A percentile compares a stretch with the other conserved stretches of the same genome.
Conservation (phyloP, 345 rosid species). For the Heritiera littoralis region DNA sequence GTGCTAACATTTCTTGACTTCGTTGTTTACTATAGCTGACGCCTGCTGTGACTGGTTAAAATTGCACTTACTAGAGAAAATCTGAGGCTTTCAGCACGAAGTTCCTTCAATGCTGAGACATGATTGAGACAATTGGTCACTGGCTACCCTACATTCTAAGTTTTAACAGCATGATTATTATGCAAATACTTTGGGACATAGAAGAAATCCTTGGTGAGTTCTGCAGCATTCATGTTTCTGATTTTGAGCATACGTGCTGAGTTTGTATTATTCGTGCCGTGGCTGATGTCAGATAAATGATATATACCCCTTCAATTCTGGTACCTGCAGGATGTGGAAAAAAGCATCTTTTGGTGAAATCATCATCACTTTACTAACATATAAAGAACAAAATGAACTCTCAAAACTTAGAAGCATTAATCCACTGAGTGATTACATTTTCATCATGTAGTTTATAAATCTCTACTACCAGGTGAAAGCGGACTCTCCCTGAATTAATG, state of each 20-base stretch:
- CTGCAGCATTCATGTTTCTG: background rate
- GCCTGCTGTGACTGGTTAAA: background rate
- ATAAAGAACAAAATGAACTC: background rate
- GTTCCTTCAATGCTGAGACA: background rate
- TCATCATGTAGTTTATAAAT: background rate
- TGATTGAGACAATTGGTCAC: background rate
- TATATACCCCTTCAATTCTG: background rate
- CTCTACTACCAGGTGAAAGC: background rate
- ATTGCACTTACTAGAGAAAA: background rate
- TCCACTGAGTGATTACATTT: background rate
- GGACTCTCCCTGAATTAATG: background rate
- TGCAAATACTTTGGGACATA: background rate
- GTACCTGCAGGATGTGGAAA: background rate
- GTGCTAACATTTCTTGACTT: background rate
- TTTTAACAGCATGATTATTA: background rate
- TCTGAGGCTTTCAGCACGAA: background rate
- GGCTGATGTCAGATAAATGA: background rate
- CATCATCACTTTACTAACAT: background rate
- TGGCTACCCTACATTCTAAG: background rate
- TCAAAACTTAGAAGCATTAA: background rate
- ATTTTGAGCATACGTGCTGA: background rate
- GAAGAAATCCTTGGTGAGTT: slow-evolving; percentile 1
- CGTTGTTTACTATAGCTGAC: background rate
- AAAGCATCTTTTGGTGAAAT: background rate
- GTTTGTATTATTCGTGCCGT: background rate